Evolutionary conservation across 306 rosid genomes (phyloP).

Genomic region (Quercus cerris): DNA sequence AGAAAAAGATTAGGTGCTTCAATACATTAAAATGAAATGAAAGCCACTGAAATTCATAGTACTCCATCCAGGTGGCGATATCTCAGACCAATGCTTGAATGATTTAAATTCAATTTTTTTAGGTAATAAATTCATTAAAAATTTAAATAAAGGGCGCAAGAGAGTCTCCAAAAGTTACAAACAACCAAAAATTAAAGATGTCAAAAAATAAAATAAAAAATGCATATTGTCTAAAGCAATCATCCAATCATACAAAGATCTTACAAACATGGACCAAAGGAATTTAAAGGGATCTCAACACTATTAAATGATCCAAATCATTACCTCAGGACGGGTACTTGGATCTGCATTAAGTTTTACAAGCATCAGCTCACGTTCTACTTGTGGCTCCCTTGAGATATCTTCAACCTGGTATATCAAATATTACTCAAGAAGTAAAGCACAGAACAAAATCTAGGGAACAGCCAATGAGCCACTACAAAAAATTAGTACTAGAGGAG

Average conservation of each 20-base stretch:
- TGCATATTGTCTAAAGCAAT: too few species aligned
- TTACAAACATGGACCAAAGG: too few species aligned
- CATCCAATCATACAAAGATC: too few species aligned
- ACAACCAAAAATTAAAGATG: too few species aligned
- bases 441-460: background rate
- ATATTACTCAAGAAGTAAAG: background rate
- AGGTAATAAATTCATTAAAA: too few species aligned
- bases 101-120: background rate
- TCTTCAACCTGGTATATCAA: conserved; percentile 48
- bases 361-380: conserved; percentile 62
- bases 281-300: too few species aligned
- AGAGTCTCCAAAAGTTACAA: too few species aligned
- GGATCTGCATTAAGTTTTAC: conserved; percentile 60
- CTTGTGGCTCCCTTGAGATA: conserved; percentile 56
- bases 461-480: background rate
- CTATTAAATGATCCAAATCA: background rate
- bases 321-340: conserved; percentile 47
- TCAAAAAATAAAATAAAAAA: too few species aligned
- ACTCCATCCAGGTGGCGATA: background rate
- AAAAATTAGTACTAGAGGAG: background rate
- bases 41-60: background rate
- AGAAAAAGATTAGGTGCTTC: background rate
- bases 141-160: too few species aligned
- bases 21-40: conserved; percentile 2
- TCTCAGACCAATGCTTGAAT: background rate